phyloP scores from a whole-genome alignment of 768 basidiomycete genomes.

The Tricholoma matsutake region DNA sequence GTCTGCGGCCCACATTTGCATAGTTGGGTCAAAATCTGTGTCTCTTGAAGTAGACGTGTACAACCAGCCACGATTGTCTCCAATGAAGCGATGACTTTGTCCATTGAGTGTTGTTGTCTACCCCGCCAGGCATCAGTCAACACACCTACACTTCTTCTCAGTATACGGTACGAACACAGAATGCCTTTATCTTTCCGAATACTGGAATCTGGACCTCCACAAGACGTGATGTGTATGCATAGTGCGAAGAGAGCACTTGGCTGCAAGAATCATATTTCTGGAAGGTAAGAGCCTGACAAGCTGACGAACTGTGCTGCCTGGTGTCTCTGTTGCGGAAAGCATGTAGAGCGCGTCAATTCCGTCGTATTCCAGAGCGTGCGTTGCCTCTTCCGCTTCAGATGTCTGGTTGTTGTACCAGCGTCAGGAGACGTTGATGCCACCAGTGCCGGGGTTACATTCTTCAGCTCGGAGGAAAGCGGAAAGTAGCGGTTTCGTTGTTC shows the following conservation, averaged over 20 bases:
- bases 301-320: constrained; percentile 17
- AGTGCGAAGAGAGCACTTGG: constrained; percentile 37
- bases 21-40: constrained; percentile 7
- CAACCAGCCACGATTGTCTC: constrained; percentile 53
- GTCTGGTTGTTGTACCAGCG: neutral
- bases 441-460: constrained; percentile 12
- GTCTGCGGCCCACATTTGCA: constrained; percentile 38
- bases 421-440: neutral
- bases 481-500: constrained; percentile 52
- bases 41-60: constrained; percentile 29
- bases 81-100: constrained; percentile 38
- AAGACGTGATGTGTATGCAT: constrained; percentile 34
- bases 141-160: neutral
- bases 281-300: neutral
- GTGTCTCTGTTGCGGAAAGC: constrained; percentile 8
- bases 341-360: constrained; percentile 13
- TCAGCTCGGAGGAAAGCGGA: constrained; percentile 42
- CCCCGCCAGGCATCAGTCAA: neutral
- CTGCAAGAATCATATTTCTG: constrained; percentile 23
- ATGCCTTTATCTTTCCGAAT: constrained; percentile 41
- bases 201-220: constrained; percentile 28
- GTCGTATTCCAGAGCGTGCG: constrained; percentile 15
- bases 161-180: constrained; percentile 37
- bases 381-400: constrained; percentile 13
- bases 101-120: constrained; percentile 35